Conservation (phyloP, 371 early-diverging fungal species). For the Encephalitozoon romaleae region DNA sequence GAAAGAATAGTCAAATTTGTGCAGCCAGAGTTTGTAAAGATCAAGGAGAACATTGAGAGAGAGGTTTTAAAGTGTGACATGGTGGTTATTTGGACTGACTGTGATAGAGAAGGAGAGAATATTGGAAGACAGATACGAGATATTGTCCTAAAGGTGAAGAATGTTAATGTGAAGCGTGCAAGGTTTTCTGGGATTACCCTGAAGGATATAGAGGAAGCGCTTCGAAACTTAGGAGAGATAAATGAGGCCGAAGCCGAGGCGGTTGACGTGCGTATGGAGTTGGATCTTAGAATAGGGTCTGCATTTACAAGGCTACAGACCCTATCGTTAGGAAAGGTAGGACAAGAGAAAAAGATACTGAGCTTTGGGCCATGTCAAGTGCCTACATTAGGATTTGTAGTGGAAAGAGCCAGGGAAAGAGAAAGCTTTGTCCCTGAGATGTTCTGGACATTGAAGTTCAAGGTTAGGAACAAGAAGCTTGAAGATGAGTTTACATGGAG, state of each 20-base stretch:
- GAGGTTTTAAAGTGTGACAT: slow-evolving; percentile 66
- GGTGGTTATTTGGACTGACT: slow-evolving; percentile 96
- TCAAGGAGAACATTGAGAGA: slow-evolving; percentile 63
- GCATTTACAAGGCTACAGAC: slow-evolving; percentile 91
- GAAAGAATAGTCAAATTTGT: slow-evolving; percentile 21
- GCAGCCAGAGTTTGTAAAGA: slow-evolving; percentile 40
- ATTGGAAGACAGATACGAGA: slow-evolving; percentile 76
- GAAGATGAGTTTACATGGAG: slow-evolving; percentile 65
- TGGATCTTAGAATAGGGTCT: slow-evolving; percentile 91
- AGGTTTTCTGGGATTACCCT: slow-evolving; percentile 63
- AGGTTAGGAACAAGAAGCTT: slow-evolving; percentile 60
- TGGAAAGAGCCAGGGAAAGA: slow-evolving; percentile 71
- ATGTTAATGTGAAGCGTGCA: slow-evolving; percentile 62
- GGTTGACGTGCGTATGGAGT: slow-evolving; percentile 76
- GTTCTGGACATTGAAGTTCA: slow-evolving; percentile 77
- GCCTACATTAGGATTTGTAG: slow-evolving; percentile 95
- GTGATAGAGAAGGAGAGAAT: slow-evolving; percentile 96
- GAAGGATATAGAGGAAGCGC: slow-evolving; percentile 72
- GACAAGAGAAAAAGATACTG: slow-evolving; percentile 61
- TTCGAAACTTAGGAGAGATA: slow-evolving; percentile 66
- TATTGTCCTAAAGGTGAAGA: slow-evolving; percentile 20
- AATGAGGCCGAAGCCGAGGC: slow-evolving; percentile 72
- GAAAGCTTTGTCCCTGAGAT: slow-evolving; percentile 74
- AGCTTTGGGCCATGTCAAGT: slow-evolving; percentile 97
- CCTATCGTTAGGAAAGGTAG: slow-evolving; percentile 62